Percentiles rank a stretch among this genome's conserved stretches.
phyloP scores from a whole-genome alignment of 495 filamentous ascomycete genomes.

The Aspergillus hancockii region DNA sequence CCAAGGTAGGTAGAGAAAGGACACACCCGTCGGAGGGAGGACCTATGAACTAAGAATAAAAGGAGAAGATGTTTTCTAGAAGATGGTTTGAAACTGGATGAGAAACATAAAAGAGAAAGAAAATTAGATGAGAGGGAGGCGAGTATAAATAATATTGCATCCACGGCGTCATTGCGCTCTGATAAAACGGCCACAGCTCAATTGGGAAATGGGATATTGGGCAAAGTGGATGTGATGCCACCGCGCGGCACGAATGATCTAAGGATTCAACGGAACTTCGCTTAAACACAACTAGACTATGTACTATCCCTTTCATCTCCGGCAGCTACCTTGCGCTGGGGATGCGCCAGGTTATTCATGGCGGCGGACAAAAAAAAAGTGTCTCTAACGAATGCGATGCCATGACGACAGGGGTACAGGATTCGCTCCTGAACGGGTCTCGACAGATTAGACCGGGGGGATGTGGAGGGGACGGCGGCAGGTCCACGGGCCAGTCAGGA shows the following conservation, averaged over 20 bases:
- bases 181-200: conserved; percentile 15
- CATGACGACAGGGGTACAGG: conserved; percentile 27
- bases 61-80: not conserved
- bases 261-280: conserved; percentile 23
- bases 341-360: conserved; percentile 21
- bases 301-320: conserved; percentile 31
- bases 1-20: conserved; percentile 1
- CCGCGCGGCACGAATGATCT: conserved; percentile 21
- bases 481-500: conserved; percentile 21
- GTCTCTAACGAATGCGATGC: conserved; percentile 14
- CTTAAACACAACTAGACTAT: conserved; percentile 23
- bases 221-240: conserved; percentile 24
- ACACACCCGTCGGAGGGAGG: not conserved
- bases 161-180: conserved; percentile 16
- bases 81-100: conserved; percentile 4
- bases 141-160: conserved; percentile 15
- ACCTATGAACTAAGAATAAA: not conserved
- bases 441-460: conserved; percentile 21
- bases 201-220: conserved; percentile 10
- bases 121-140: conserved; percentile 8
- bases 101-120: conserved; percentile 4
- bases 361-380: conserved; percentile 23
- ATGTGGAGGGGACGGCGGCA: conserved; percentile 21
- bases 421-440: conserved; percentile 20
- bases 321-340: conserved; percentile 20